Conservation (phyloP, 106 monocot species). For the Allium sativum region DNA sequence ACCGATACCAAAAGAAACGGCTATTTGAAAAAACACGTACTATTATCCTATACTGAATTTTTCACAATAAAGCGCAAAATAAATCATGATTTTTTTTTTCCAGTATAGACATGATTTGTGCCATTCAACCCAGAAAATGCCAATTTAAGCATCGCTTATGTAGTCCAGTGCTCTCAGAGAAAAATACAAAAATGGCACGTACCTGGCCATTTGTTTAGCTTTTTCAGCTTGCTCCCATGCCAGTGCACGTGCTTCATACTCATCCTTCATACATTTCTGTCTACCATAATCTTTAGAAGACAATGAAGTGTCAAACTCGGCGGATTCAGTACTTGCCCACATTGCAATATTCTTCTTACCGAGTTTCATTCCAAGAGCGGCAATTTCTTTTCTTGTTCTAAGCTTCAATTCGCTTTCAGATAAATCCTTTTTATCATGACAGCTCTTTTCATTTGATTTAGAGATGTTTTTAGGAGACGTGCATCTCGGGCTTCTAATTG, state of each 20-base stretch:
- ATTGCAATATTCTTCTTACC: conserved; percentile 89
- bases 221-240: conserved; percentile 83
- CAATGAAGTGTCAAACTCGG: not conserved
- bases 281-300: conserved; percentile 11
- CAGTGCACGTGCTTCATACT: conserved; percentile 48
- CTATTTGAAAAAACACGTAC: not conserved
- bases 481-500: conserved; percentile 38
- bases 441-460: conserved; percentile 13
- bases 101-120: too few relatives aligned
- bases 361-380: conserved; percentile 67
- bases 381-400: conserved; percentile 70
- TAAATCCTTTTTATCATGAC: conserved; percentile 16
- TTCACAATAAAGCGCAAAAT: too few relatives aligned
- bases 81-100: too few relatives aligned
- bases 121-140: too few relatives aligned
- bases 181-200: not conserved
- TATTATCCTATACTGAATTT: not conserved
- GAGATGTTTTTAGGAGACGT: conserved; percentile 46
- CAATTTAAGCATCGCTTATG: too few relatives aligned
- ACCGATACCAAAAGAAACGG: not conserved
- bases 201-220: conserved; percentile 68
- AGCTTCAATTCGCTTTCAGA: conserved; percentile 59
- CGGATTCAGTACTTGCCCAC: conserved; percentile 65
- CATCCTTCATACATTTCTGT: conserved; percentile 17
- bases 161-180: too few relatives aligned